Evolutionary conservation across 2,329 filamentous ascomycete species (phyloP).

Genomic region (Torrubiella hemipterigena): DNA sequence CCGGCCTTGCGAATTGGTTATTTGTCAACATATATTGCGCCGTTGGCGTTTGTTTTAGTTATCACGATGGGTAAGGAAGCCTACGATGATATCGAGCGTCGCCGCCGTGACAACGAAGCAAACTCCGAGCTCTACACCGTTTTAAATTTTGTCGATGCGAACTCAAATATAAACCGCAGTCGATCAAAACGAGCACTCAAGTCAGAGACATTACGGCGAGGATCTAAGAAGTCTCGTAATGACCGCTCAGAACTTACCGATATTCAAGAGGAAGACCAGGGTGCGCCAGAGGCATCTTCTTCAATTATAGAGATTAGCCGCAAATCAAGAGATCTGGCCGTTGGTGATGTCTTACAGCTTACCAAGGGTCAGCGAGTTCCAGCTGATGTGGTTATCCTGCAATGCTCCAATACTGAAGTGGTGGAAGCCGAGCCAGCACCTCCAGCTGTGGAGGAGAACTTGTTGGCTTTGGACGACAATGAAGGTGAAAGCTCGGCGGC

Average conservation of each 20-base stretch:
- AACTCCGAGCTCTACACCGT: slow-evolving; percentile 85
- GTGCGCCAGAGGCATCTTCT: slow-evolving; percentile 32
- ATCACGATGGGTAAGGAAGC: slow-evolving; percentile 96
- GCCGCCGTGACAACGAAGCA: slow-evolving; percentile 81
- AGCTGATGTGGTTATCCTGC: slow-evolving; percentile 85
- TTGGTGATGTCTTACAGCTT: slow-evolving; percentile 91
- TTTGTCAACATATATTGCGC: slow-evolving; percentile 86
- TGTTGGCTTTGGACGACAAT: slow-evolving; percentile 29
- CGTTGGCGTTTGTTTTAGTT: slow-evolving; percentile 77
- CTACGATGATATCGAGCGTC: slow-evolving; percentile 77
- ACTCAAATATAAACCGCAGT: slow-evolving; percentile 23
- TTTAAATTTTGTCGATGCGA: slow-evolving; percentile 54
- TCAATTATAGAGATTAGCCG: slow-evolving; percentile 57
- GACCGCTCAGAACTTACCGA: slow-evolving; percentile 38
- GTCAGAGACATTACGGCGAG: slow-evolving; percentile 22
- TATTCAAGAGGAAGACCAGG: slow-evolving; percentile 58
- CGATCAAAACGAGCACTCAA: slow-evolving; percentile 28
- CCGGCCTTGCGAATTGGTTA: slow-evolving; percentile 86
- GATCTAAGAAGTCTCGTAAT: slow-evolving; percentile 17
- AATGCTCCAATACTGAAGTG: slow-evolving; percentile 57
- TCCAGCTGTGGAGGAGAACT: slow-evolving; percentile 23
- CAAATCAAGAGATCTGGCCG: slow-evolving; percentile 78
- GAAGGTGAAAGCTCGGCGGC: no score
- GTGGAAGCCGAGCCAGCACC: slow-evolving; percentile 17
- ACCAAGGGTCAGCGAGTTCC: slow-evolving; percentile 87